Conservation (phyloP, 1,139 yeast species). For the Pichiaceae sp. region DNA sequence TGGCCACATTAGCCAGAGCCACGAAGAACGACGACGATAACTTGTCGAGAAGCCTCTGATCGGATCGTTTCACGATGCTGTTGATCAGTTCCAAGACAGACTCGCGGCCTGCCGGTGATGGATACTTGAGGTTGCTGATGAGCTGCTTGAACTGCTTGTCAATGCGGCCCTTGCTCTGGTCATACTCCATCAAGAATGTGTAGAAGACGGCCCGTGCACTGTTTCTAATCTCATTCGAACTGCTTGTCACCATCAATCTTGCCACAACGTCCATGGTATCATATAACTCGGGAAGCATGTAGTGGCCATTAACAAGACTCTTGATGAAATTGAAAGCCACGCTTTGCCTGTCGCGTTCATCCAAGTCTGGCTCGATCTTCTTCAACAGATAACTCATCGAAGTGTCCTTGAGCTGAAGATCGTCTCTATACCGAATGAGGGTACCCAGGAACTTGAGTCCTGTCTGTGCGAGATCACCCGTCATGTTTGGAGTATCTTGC, state of each 20-base stretch:
- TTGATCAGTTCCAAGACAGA: slow-evolving; percentile 86
- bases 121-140: slow-evolving; percentile 78
- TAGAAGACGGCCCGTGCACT: slow-evolving; percentile 78
- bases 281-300: slow-evolving; percentile 81
- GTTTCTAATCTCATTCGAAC: slow-evolving; percentile 74
- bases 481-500: slow-evolving; percentile 71
- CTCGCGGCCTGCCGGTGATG: slow-evolving; percentile 79
- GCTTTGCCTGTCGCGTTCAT: slow-evolving; percentile 86
- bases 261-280: slow-evolving; percentile 81
- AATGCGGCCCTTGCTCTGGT: slow-evolving; percentile 81
- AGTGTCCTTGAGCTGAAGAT: slow-evolving; percentile 57
- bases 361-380: slow-evolving; percentile 80
- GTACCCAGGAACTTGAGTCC: slow-evolving; percentile 69
- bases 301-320: slow-evolving; percentile 63
- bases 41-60: slow-evolving; percentile 50
- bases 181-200: slow-evolving; percentile 88
- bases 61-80: slow-evolving; percentile 59
- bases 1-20: slow-evolving; percentile 67
- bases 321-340: slow-evolving; percentile 78
- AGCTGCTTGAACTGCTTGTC: slow-evolving; percentile 78
- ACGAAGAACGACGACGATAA: slow-evolving; percentile 74
- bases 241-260: slow-evolving; percentile 85
- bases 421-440: slow-evolving; percentile 60
- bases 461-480: slow-evolving; percentile 75
- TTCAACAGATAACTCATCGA: slow-evolving; percentile 70